Conservation (phyloP, 441 rosid species). For the Populus tomentosa region DNA sequence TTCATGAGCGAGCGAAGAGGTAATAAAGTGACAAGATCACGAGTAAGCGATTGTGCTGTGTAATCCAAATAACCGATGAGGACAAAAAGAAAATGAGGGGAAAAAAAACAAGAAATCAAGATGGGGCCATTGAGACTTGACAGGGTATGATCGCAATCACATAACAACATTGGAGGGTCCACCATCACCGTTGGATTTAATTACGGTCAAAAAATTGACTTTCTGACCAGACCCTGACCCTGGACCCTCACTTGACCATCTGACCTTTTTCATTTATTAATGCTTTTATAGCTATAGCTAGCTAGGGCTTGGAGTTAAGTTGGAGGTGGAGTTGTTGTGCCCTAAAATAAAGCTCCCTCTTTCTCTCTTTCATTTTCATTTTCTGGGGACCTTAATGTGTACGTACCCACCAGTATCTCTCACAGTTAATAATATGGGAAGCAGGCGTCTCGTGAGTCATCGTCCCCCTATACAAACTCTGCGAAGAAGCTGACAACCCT, state of each 20-base stretch:
- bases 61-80: background rate
- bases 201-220: background rate
- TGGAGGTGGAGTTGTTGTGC: conserved; percentile 16
- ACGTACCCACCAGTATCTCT: background rate
- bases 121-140: background rate
- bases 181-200: background rate
- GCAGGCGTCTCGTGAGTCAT: conserved; percentile 35
- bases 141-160: background rate
- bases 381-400: background rate
- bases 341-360: background rate
- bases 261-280: background rate
- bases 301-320: background rate
- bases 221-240: background rate
- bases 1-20: too few species aligned
- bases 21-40: background rate
- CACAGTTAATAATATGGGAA: background rate
- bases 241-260: background rate
- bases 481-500: conserved; percentile 18
- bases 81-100: background rate
- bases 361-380: too few species aligned
- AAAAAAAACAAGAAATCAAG: background rate
- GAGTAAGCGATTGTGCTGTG: background rate
- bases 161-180: background rate
- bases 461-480: conserved; percentile 12
- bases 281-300: too few species aligned